These are phyloP conservation scores for Casuarina equisetifolia DNA, from an alignment of 306 rosid species.

Conservation along the genomic window DNA sequence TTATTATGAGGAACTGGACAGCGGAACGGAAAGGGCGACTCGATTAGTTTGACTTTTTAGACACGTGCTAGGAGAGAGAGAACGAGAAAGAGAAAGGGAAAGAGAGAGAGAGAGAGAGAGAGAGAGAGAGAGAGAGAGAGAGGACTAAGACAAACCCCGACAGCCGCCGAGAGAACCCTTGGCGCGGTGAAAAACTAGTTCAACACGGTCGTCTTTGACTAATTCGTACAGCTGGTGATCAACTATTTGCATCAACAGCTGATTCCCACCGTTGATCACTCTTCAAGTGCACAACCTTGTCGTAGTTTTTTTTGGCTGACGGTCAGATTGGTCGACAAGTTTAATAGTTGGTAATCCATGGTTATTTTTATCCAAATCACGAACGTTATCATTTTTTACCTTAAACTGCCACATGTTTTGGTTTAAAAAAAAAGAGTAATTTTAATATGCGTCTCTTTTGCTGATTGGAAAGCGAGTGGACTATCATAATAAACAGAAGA, in stretches of 20 bases:
- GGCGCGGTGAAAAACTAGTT: constrained; percentile 17
- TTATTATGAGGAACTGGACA: not conserved
- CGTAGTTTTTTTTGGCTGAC: not conserved
- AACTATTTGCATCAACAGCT: not conserved
- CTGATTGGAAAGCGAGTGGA: too few species aligned
- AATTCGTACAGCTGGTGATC: not conserved
- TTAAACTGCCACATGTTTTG: too few species aligned
- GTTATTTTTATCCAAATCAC: too few species aligned
- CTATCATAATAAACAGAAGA: too few species aligned
- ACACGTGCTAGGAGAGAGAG: constrained; percentile 6
- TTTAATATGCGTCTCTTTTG: too few species aligned
- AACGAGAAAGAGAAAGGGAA: not conserved
- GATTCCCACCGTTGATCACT: constrained; percentile 1
- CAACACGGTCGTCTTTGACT: constrained; percentile 18
- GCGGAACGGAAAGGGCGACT: not conserved
- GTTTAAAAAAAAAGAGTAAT: too few species aligned
- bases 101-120: too few species aligned
- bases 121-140: not conserved
- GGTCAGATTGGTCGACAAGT: not conserved
- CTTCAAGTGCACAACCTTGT: not conserved
- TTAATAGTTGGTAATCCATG: too few species aligned
- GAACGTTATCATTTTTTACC: too few species aligned
- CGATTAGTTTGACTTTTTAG: constrained; percentile 21
- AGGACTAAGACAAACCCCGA: too few species aligned
- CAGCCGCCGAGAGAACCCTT: not conserved